A percentile compares a stretch with the other conserved stretches of the same genome.
phyloP scores from a whole-genome alignment of 345 rosid genomes.

The Carallia brachiata region DNA sequence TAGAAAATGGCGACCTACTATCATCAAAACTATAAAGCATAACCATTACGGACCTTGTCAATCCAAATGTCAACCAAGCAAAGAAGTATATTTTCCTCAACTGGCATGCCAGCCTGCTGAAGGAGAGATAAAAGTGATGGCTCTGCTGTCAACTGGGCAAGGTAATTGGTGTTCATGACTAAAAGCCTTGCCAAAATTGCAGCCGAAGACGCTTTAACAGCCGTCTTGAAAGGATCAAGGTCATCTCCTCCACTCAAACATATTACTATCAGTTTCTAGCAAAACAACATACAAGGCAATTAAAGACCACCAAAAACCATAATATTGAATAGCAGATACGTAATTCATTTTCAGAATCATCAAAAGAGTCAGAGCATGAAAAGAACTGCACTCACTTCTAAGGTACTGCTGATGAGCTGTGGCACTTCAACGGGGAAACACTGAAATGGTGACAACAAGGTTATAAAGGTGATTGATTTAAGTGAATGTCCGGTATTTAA shows the following conservation, averaged over 20 bases:
- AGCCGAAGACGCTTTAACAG: slow-evolving; percentile 79
- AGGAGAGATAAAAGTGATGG: slow-evolving; percentile 65
- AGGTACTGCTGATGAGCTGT: slow-evolving; percentile 69
- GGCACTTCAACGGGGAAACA: slow-evolving; percentile 90
- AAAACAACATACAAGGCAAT: slow-evolving; percentile 18
- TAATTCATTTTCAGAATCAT: slow-evolving; percentile 7
- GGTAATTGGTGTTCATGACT: slow-evolving; percentile 87
- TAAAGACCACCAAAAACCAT: slow-evolving; percentile 8
- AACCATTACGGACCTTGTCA: slow-evolving; percentile 67
- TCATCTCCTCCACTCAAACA: slow-evolving; percentile 93
- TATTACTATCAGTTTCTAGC: slow-evolving; percentile 72
- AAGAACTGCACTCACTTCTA: slow-evolving; percentile 54
- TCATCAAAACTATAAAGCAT: neutral
- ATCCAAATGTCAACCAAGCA: slow-evolving; percentile 92
- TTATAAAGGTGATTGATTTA: neutral
- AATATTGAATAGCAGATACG: neutral
- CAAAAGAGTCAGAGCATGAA: slow-evolving; percentile 15
- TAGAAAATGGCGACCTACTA: neutral
- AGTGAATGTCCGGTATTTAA: neutral
- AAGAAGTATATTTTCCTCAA: slow-evolving; percentile 76
- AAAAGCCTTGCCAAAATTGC: slow-evolving; percentile 87
- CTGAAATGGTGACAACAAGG: slow-evolving; percentile 29
- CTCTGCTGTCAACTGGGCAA: slow-evolving; percentile 85
- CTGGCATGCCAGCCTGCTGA: slow-evolving; percentile 68
- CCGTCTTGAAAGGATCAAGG: slow-evolving; percentile 72